These are phyloP conservation scores for Psilocybe cyanescens DNA, from an alignment of 768 basidiomycete genomes.

Conservation along the genomic window DNA sequence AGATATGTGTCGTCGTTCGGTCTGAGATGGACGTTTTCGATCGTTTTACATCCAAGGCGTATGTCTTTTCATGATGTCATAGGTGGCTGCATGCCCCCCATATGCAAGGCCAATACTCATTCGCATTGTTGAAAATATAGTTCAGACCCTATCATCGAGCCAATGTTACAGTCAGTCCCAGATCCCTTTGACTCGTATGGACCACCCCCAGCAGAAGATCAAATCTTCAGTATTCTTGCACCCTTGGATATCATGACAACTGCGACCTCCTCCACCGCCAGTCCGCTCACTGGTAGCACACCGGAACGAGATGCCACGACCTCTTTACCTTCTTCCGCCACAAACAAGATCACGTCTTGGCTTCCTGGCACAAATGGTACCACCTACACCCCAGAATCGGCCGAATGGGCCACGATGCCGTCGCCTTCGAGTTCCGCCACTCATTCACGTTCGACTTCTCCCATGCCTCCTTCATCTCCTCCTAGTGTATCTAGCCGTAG, in stretches of 20 bases:
- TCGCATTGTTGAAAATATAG: conserved; percentile 35
- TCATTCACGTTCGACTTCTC: conserved; percentile 57
- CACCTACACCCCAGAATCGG: conserved; percentile 51
- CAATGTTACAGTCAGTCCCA: conserved; percentile 86
- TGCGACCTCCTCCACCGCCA: conserved; percentile 56
- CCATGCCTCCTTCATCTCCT: conserved; percentile 43
- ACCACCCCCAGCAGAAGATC: conserved; percentile 83
- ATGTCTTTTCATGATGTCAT: conserved; percentile 38
- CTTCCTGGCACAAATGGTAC: conserved; percentile 45
- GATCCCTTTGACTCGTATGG: conserved; percentile 95
- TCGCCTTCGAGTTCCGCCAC: conserved; percentile 40
- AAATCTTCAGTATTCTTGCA: conserved; percentile 91
- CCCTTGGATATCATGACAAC: conserved; percentile 78
- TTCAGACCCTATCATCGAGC: conserved; percentile 89
- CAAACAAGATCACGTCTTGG: conserved; percentile 44
- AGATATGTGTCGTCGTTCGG: conserved; percentile 84
- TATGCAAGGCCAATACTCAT: conserved; percentile 9
- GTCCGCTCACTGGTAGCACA: conserved; percentile 55
- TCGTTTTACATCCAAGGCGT: conserved; percentile 85
- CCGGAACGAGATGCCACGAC: conserved; percentile 42
- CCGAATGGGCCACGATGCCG: conserved; percentile 57
- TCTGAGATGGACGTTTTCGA: conserved; percentile 94
- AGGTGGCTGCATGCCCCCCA: neutral
- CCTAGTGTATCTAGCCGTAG: conserved; percentile 45
- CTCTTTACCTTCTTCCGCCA: conserved; percentile 34